These are phyloP conservation scores for Ustulina deusta DNA, from an alignment of 2,329 filamentous ascomycete genomes.

Conservation along the genomic window DNA sequence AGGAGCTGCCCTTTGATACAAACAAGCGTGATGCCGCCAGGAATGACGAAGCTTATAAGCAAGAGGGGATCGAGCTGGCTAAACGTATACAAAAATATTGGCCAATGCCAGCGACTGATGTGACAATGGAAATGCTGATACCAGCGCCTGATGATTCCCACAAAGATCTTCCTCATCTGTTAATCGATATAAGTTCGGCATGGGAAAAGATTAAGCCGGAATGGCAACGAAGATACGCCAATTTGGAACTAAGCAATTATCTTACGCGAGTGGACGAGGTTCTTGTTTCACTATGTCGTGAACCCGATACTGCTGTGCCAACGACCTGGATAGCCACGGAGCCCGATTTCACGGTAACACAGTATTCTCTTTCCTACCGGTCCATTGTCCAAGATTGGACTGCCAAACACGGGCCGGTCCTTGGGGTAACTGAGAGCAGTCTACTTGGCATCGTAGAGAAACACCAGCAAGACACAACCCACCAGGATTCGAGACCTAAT, in stretches of 20 bases:
- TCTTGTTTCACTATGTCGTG: background rate
- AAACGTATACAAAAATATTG: slow-evolving; percentile 11
- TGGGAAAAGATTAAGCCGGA: slow-evolving; percentile 27
- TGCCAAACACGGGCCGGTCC: background rate
- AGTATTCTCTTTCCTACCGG: background rate
- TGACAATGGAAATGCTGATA: background rate
- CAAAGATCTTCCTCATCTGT: rapidly evolving
- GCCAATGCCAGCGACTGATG: slow-evolving; percentile 7
- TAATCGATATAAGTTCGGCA: slow-evolving; percentile 2
- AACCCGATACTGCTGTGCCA: background rate
- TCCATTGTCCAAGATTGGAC: slow-evolving; percentile 18
- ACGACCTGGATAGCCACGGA: background rate
- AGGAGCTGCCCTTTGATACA: background rate
- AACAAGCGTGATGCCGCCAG: background rate
- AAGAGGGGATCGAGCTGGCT: background rate
- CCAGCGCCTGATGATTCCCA: background rate
- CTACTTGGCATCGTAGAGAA: background rate
- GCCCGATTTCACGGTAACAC: background rate
- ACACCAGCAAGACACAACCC: background rate
- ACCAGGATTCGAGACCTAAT: background rate
- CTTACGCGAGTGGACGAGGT: slow-evolving; percentile 17
- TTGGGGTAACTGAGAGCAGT: background rate
- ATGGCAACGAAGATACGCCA: slow-evolving; percentile 24
- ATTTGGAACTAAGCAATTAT: slow-evolving; percentile 16
- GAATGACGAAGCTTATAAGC: background rate